phyloP scores from a whole-genome alignment of 2,329 filamentous ascomycete species.

The Leptographium radiaticola region DNA sequence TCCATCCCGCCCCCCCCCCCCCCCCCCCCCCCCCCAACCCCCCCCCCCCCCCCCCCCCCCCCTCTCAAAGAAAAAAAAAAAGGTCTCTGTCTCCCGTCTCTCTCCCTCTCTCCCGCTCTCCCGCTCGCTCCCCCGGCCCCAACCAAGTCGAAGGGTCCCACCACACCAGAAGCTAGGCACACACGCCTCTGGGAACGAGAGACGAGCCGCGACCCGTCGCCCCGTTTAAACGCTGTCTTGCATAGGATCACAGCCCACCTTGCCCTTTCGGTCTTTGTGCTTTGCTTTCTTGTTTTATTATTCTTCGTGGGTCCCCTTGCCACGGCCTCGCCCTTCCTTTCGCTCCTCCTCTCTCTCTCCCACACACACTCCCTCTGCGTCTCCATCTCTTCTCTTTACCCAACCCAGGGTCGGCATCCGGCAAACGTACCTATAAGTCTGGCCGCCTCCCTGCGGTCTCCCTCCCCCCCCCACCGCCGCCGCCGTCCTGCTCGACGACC shows the following conservation, averaged over 20 bases:
- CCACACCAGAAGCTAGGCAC: constrained; percentile 5
- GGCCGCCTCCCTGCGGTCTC: constrained; percentile 28
- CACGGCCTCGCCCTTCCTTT: background rate
- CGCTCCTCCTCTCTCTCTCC: background rate
- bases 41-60: background rate
- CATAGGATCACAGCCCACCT: constrained; percentile 9
- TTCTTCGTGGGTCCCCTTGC: background rate
- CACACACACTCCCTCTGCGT: background rate
- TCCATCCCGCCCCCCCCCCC: no score
- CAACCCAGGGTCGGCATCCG: constrained; percentile 3
- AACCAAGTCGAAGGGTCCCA: background rate
- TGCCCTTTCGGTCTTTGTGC: background rate
- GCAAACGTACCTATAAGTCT: constrained; percentile 3
- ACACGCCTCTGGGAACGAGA: constrained; percentile 4
- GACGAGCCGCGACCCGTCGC: constrained; percentile 10
- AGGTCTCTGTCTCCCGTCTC: no score
- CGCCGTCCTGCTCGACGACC: no score
- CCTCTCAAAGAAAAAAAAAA: no score
- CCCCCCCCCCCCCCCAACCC: no score
- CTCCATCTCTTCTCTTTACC: background rate
- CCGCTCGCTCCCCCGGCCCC: background rate
- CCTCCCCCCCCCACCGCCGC: no score
- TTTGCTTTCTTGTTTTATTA: background rate
- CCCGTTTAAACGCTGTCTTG: constrained; percentile 11
- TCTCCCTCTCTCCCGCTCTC: no score